phyloP scores from a whole-genome alignment of 371 early-diverging fungal genomes.

The Zychaea mexicana region DNA sequence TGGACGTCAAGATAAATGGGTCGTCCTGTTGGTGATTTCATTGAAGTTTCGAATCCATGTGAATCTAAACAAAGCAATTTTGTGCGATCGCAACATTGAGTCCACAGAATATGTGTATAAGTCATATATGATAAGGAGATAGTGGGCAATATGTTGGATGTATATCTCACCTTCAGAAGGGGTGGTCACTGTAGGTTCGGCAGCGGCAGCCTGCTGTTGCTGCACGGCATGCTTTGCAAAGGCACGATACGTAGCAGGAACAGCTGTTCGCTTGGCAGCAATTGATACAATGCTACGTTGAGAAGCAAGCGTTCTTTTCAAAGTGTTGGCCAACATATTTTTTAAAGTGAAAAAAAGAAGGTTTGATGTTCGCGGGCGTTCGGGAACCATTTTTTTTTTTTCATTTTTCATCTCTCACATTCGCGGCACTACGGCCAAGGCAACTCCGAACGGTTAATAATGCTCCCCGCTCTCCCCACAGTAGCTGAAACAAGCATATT shows the following conservation, averaged over 20 bases:
- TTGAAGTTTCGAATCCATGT: slow-evolving; percentile 56
- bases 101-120: too few species aligned
- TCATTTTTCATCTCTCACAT: neutral
- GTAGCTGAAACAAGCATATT: too few species aligned
- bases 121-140: neutral
- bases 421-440: neutral
- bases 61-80: slow-evolving; percentile 53
- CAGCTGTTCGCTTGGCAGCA: neutral
- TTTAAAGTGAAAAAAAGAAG: neutral
- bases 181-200: neutral
- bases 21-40: slow-evolving; percentile 41
- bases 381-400: neutral
- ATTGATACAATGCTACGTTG: neutral
- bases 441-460: too few species aligned
- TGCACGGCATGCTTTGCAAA: neutral
- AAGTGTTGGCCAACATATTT: neutral
- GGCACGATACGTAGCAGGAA: neutral
- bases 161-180: neutral
- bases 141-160: neutral
- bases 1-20: slow-evolving; percentile 97
- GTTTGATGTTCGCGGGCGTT: neutral
- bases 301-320: neutral
- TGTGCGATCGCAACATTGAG: too few species aligned
- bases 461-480: too few species aligned
- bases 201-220: neutral